Conservation (phyloP, 495 filamentous ascomycete species). For the Penicillium salamii region DNA sequence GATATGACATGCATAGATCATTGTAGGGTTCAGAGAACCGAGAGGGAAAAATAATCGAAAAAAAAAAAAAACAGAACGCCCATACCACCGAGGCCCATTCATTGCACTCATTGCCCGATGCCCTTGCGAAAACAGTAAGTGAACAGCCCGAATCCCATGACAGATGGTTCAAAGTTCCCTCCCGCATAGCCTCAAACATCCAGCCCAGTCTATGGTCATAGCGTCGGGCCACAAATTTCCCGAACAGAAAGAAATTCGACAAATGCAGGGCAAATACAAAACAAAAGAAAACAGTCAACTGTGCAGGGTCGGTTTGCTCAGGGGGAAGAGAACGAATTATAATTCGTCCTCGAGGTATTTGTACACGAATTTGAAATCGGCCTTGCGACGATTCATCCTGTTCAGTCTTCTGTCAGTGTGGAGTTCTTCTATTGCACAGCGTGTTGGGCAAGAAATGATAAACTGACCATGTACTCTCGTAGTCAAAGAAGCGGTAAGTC, state of each 20-base stretch:
- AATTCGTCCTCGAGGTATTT: slow-evolving; percentile 94
- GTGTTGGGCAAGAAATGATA: not conserved
- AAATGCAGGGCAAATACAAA: not conserved
- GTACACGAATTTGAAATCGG: slow-evolving; percentile 97
- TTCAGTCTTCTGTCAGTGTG: slow-evolving; percentile 15
- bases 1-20: slow-evolving; percentile 9
- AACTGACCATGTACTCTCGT: slow-evolving; percentile 98
- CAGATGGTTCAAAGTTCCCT: not conserved
- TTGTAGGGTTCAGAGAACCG: slow-evolving; percentile 8
- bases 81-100: slow-evolving; percentile 10
- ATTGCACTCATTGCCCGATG: slow-evolving; percentile 29
- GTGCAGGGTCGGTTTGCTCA: slow-evolving; percentile 1
- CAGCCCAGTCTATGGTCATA: slow-evolving; percentile 5
- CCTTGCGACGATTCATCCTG: slow-evolving; percentile 99
- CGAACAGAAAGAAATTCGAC: not conserved
- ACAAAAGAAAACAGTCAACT: not conserved
- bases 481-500: slow-evolving; percentile 98
- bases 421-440: no score
- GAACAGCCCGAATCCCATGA: slow-evolving; percentile 3
- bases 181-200: slow-evolving; percentile 4
- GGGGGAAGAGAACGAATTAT: slow-evolving; percentile 39
- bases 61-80: slow-evolving; percentile 14
- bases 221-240: not conserved
- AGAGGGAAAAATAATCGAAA: slow-evolving; percentile 5
- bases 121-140: slow-evolving; percentile 9